phyloP scores from a whole-genome alignment of 176 grass and related monocot genomes.

The Chloris gayana region DNA sequence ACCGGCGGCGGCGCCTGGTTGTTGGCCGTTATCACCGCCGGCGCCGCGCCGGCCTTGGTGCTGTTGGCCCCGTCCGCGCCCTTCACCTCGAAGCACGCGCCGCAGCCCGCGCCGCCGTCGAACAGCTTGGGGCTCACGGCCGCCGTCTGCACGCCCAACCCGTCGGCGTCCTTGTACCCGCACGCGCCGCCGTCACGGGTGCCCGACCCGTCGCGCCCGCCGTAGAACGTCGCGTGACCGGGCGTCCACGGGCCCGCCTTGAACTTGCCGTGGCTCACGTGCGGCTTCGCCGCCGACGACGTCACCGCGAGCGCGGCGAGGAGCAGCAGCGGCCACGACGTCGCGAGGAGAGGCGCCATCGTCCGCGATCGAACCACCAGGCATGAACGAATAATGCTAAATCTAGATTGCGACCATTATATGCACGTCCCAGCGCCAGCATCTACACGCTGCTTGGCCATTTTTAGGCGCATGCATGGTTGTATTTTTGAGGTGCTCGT shows the following conservation, averaged over 20 bases:
- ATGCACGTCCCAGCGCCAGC: not conserved
- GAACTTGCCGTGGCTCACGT: constrained; percentile 71
- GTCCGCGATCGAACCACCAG: constrained; percentile 17
- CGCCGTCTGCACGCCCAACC: constrained; percentile 76
- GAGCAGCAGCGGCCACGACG: not conserved
- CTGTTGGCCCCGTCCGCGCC: constrained; percentile 60
- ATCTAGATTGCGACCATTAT: not conserved
- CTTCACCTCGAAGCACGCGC: constrained; percentile 77
- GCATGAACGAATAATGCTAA: not conserved
- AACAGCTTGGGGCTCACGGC: constrained; percentile 76
- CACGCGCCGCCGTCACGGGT: constrained; percentile 54
- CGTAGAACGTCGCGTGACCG: constrained; percentile 81
- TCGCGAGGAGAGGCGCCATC: not conserved
- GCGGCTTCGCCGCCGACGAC: not conserved
- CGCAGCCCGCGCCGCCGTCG: constrained; percentile 60
- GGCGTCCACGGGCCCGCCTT: constrained; percentile 36
- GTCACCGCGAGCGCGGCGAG: no score
- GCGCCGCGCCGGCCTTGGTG: constrained; percentile 43
- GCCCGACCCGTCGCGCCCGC: constrained; percentile 61
- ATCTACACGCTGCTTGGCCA: not conserved
- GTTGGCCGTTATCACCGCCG: constrained; percentile 58
- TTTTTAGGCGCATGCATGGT: constrained; percentile 30
- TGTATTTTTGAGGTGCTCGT: not conserved
- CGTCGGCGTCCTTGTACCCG: constrained; percentile 76
- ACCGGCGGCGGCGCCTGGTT: constrained; percentile 65